These are phyloP conservation scores for Gossypium sturtianum DNA, from an alignment of 345 rosid species.

Conservation along the genomic window DNA sequence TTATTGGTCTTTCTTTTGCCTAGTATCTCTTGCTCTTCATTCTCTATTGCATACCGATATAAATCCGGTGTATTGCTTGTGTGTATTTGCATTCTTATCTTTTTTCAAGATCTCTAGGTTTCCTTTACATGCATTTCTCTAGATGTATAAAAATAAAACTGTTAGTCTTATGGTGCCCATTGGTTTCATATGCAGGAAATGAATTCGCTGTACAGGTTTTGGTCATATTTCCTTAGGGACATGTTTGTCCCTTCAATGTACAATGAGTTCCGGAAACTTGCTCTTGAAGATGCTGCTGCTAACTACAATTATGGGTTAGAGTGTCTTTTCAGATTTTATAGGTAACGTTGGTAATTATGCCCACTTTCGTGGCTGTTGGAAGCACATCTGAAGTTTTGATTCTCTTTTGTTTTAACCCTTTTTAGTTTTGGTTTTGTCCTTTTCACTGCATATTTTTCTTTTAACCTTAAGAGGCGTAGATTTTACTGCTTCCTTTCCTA, in stretches of 20 bases:
- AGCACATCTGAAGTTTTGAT: not conserved
- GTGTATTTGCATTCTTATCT: not conserved
- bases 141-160: no score
- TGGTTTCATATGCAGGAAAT: constrained; percentile 64
- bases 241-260: constrained; percentile 71
- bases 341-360: constrained; percentile 40
- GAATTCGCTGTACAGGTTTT: constrained; percentile 83
- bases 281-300: constrained; percentile 81
- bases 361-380: not conserved
- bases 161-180: no score
- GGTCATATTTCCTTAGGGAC: constrained; percentile 91
- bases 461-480: no score
- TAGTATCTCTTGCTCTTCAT: not conserved
- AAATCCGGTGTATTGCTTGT: not conserved
- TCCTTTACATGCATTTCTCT: no score
- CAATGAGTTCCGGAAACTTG: constrained; percentile 72
- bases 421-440: no score
- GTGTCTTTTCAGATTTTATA: constrained; percentile 95
- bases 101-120: not conserved
- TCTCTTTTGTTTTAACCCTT: not conserved
- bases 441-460: no score
- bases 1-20: not conserved
- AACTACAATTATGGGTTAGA: constrained; percentile 80
- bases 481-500: not conserved
- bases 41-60: not conserved